Evolutionary conservation across 331 rosid species (phyloP), one percentile per base, ranked within the genome.

Genomic region (Pyracantha coccinea): DNA sequence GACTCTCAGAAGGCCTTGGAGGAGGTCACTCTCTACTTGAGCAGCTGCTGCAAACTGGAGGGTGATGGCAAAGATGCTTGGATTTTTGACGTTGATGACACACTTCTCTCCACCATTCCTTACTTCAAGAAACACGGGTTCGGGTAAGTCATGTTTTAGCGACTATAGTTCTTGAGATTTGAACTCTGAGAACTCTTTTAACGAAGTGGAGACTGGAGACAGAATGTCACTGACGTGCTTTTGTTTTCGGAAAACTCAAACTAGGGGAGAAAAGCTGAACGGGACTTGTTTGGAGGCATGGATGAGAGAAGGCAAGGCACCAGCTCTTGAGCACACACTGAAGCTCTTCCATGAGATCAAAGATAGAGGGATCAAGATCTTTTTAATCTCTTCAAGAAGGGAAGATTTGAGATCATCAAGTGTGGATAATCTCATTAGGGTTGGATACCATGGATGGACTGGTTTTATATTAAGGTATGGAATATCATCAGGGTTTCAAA

Each of bases 401-500:
- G 97, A 88, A 75, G 29, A 67, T 54, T 93, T 91, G 8, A 38
- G 45, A 86, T 82, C 92, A 47, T 76, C 83, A 69, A 93, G 97
- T 1, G 83, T 81, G 41, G 93, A 83, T 50, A 93, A 93, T 80
- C 96, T 93, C 83, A 38, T 38, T 38, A 38, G 14, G 45, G 92
- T 83, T 78, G 96, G 97, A 27, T 93, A 82, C 79, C 83, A 91
- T 84, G 98, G 97, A 12, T 91, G 98, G 97, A 67, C 78, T 52
- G 65, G 74, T 71, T 83, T 89, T 66, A n/a, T 84, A 28, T 74
- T 91, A 10, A 89, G 92, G 97, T 85, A 32, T 31, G 68, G 1
- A 2, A 31, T 33, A 19, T 21, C n/a, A 10, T 14, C 6, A 33
- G 0, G 20, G 47, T 21, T 45, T 53, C 44, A 27, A 47, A 61